Base-by-base conservation (phyloP, 169 alveolate species). In the Eimeria tenella region DNA sequence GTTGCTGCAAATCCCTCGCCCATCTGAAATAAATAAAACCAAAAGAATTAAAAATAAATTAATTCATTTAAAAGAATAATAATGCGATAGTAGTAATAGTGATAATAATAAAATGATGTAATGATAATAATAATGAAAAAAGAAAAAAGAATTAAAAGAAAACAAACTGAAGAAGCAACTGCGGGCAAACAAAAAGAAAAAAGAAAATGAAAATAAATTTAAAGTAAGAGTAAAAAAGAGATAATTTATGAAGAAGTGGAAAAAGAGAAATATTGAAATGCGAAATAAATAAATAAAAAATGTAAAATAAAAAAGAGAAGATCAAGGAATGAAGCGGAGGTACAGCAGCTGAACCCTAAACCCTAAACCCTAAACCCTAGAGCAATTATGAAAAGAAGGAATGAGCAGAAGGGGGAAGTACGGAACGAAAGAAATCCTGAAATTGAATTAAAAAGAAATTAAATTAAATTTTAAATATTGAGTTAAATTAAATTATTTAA, bases 1-100 rank as follows among this genome's bases (percentile, higher is more conserved):
- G 96, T 94, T 19, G 98, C 97, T 42, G 94, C 97, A 90, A 97
- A 97, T 10, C 98, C 98, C 60, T 96, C 83, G 7, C 98, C 98
- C 55, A 97, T 83, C 86, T 97, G 97, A 74, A 96, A 95, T n/a
- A 68, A 62, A n/a, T 31, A 21, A 58, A 56, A 25, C 21, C 10
- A 63, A 25, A 63, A 63, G 21, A 63, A 11, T 11, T 8, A 4
- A 11, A 15, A 63, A 63, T 9, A 11, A 63, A 15, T 63, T 4
- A 63, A 63, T 0, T 19, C 0, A 63, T 63, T 31, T 31, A 4
- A 63, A 15, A n/a, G 5, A 63, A 63, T 63, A 63, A 63, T 25
- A 15, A 63, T 19, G n/a, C n/a, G 2, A 31, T 31, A 31, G 42
- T 31, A 31, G 2, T 31, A 31, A 31, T 31, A 31, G 2, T 31